Percentiles rank a stretch among this genome's conserved stretches.
These are phyloP conservation scores for Lepiota brunneoincarnata DNA, from an alignment of 768 basidiomycete genomes.

Conservation along the genomic window DNA sequence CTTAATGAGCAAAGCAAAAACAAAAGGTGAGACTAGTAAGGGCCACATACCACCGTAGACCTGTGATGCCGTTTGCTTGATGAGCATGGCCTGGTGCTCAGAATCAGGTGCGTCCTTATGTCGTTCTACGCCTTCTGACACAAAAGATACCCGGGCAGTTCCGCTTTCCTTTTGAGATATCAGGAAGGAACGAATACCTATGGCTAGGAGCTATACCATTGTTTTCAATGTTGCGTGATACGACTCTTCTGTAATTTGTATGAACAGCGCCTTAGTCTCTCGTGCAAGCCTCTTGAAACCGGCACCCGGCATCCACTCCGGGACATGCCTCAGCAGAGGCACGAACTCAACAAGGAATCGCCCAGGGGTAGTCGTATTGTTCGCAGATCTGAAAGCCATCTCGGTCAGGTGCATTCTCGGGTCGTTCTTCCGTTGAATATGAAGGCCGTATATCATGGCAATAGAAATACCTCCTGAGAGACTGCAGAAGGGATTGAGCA, in stretches of 20 bases:
- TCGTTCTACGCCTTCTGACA: neutral
- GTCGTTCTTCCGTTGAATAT: slow-evolving; percentile 2
- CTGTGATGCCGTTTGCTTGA: neutral
- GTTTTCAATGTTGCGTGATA: neutral
- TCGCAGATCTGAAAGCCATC: neutral
- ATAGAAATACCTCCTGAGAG: slow-evolving; percentile 10
- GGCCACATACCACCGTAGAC: slow-evolving; percentile 6
- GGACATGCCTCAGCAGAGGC: slow-evolving; percentile 8
- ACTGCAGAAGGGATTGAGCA: neutral
- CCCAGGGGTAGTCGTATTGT: slow-evolving; percentile 6
- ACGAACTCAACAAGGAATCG: slow-evolving; percentile 8
- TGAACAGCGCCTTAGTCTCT: neutral
- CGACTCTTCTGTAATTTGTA: neutral
- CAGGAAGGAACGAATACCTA: neutral
- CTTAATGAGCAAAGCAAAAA: neutral
- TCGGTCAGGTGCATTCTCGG: slow-evolving; percentile 3
- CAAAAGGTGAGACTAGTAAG: neutral
- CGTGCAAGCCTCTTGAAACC: slow-evolving; percentile 4
- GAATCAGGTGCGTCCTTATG: neutral
- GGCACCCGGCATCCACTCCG: slow-evolving; percentile 15
- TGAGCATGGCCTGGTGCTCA: neutral
- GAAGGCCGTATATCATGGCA: slow-evolving; percentile 11
- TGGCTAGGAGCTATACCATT: neutral
- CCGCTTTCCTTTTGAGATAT: neutral
- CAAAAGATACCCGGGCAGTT: neutral